Base-by-base conservation (phyloP, 169 alveolate species). In the Eimeria praecox region DNA sequence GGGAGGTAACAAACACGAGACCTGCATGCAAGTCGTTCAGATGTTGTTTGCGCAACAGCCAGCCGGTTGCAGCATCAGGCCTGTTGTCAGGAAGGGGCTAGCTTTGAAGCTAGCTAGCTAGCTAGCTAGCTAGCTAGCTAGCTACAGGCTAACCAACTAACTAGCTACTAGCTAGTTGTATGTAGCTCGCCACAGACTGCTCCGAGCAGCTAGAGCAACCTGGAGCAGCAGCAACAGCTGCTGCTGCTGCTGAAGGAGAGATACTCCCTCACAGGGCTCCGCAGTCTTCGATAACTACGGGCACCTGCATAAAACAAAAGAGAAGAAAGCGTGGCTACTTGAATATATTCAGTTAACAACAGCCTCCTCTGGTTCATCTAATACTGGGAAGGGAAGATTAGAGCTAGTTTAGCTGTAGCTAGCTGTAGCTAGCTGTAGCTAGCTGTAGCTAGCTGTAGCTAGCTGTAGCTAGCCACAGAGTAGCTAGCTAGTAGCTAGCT, bases 251-350 rank as follows among this genome's bases (percentile, higher is more conserved):
- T 30, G 16, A 73, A 46, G 83, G 9, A 40, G 54, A 46, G 42
- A 22, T 46, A 22, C 18, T 66, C 42, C 12, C 38, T 73, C 46
- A 73, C 24, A 73, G 83, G 38, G 83, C 83, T 38, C 83, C 83
- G 49, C 83, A 73, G 46, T 73, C 83, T 46, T 73, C 83, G 30
- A 73, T 73, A 18, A 73, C 83, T 9, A 73, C 83, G 22, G 83
- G 83, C 83, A 73, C 83, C 83, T 73, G 83, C 83, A 38, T 22
- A 73, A 73, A n/a, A 73, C 83, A 73, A 46, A 73, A 73, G 38
- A 6, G n/a, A n/a, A n/a, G n/a, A n/a, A n/a, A n/a, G n/a, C n/a
- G n/a, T n/a, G n/a, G n/a, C n/a, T n/a, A n/a, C n/a, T n/a, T n/a
- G n/a, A n/a, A n/a, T n/a, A n/a, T n/a, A n/a, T n/a, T n/a, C n/a